These are phyloP conservation scores for Boechera stricta DNA, from an alignment of 345 rosid genomes.

Conservation along the genomic window DNA sequence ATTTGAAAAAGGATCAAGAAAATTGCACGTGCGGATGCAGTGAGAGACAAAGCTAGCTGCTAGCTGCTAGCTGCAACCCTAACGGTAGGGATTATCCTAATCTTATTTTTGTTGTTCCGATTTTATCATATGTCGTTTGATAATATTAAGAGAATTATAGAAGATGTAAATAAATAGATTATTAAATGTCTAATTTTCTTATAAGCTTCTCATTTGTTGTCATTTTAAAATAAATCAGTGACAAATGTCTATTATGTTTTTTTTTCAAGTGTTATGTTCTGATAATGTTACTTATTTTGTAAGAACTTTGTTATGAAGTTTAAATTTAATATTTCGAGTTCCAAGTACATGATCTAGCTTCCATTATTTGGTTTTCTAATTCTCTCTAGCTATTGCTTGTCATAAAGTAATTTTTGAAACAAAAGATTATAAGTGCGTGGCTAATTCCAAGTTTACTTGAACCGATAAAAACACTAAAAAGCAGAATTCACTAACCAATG, in stretches of 20 bases:
- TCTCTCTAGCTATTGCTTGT: neutral
- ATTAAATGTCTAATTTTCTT: constrained; percentile 34
- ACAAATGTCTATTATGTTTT: constrained; percentile 25
- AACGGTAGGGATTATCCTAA: constrained; percentile 28
- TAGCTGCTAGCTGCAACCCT: constrained; percentile 22
- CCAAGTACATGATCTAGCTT: neutral
- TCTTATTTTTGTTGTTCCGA: neutral
- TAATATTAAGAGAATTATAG: constrained; percentile 31
- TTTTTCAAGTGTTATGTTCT: constrained; percentile 7
- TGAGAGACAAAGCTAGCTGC: constrained; percentile 37
- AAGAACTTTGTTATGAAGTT: neutral
- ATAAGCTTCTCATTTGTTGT: constrained; percentile 17
- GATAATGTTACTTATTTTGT: neutral
- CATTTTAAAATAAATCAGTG: constrained; percentile 6
- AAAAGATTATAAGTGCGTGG: no score
- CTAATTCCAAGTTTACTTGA: neutral
- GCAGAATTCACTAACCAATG: neutral
- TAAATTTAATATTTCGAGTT: neutral
- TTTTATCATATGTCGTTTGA: neutral
- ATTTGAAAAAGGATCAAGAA: constrained; percentile 71
- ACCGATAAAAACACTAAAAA: neutral
- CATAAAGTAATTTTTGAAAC: neutral
- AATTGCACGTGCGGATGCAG: constrained; percentile 75
- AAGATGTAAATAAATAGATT: constrained; percentile 40
- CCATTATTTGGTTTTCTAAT: neutral